A percentile compares a stretch with the other conserved stretches of the same genome.
phyloP scores from a whole-genome alignment of 495 filamentous ascomycete species.

The Annulohypoxylon stygium region DNA sequence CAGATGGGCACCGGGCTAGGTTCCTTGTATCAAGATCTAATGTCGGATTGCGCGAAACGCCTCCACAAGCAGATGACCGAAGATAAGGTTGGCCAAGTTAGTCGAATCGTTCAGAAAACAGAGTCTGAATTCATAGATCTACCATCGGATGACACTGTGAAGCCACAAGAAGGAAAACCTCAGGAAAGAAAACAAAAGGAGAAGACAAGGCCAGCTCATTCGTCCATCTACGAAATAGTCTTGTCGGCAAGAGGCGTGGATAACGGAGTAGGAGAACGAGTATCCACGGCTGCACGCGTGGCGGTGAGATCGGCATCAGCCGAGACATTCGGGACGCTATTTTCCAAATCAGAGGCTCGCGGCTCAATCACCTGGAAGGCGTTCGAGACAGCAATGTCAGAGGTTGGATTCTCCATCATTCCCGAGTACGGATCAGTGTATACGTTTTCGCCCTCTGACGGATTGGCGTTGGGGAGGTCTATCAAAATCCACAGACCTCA shows the following conservation, averaged over 20 bases:
- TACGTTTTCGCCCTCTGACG: neutral
- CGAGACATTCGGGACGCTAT: neutral
- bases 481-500: slow-evolving; percentile 5
- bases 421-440: slow-evolving; percentile 1
- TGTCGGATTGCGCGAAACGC: neutral
- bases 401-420: neutral
- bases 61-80: neutral
- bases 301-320: neutral
- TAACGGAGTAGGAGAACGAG: neutral
- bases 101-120: neutral
- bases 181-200: neutral
- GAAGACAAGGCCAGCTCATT: neutral
- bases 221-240: neutral
- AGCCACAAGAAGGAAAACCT: neutral
- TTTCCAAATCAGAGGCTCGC: slow-evolving; percentile 3
- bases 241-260: neutral
- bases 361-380: neutral
- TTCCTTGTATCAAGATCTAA: neutral
- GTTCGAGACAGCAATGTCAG: neutral
- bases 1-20: neutral
- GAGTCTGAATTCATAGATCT: neutral
- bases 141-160: neutral
- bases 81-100: neutral
- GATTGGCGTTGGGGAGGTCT: neutral
- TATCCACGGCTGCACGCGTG: neutral